These are phyloP conservation scores for Fusarium beomiforme DNA, from an alignment of 2,329 filamentous ascomycete genomes.

Conservation along the genomic window DNA sequence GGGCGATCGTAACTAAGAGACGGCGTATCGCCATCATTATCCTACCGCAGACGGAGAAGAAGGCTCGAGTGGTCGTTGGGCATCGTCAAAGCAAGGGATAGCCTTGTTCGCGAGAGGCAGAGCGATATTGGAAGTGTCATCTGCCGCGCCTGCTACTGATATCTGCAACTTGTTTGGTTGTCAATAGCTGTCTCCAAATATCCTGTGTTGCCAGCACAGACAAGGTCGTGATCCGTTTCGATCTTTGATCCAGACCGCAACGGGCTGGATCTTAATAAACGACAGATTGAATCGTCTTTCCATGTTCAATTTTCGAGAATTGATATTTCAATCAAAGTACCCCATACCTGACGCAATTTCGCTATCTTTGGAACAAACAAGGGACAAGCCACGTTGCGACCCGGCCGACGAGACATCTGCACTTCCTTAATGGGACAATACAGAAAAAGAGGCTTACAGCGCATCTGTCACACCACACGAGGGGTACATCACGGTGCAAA, in stretches of 20 bases:
- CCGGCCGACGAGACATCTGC: slow-evolving; percentile 19
- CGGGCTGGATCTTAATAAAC: slow-evolving; percentile 42
- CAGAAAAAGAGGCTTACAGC: slow-evolving; percentile 32
- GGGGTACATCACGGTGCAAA: slow-evolving; percentile 25
- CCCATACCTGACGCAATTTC: slow-evolving; percentile 34
- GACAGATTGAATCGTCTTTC: slow-evolving; percentile 30
- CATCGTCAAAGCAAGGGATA: slow-evolving; percentile 43
- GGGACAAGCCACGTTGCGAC: slow-evolving; percentile 38
- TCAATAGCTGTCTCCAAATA: slow-evolving; percentile 7
- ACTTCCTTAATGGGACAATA: slow-evolving; percentile 40
- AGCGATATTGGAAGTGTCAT: slow-evolving; percentile 24
- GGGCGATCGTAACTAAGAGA: slow-evolving; percentile 43
- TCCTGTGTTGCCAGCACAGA: slow-evolving; percentile 24
- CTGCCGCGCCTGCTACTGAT: slow-evolving; percentile 29
- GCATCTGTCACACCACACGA: slow-evolving; percentile 38
- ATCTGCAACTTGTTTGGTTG: slow-evolving; percentile 25
- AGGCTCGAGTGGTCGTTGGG: slow-evolving; percentile 36
- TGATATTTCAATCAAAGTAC: slow-evolving; percentile 27
- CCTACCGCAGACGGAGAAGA: slow-evolving; percentile 23
- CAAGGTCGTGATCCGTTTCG: slow-evolving; percentile 26
- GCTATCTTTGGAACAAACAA: slow-evolving; percentile 32
- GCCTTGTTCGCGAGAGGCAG: slow-evolving; percentile 41
- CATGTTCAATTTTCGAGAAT: slow-evolving; percentile 26
- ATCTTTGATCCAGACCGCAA: slow-evolving; percentile 19
- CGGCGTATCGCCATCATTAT: slow-evolving; percentile 31